Conservation (phyloP, 768 basidiomycete genomes). For the Serendipita sp. region DNA sequence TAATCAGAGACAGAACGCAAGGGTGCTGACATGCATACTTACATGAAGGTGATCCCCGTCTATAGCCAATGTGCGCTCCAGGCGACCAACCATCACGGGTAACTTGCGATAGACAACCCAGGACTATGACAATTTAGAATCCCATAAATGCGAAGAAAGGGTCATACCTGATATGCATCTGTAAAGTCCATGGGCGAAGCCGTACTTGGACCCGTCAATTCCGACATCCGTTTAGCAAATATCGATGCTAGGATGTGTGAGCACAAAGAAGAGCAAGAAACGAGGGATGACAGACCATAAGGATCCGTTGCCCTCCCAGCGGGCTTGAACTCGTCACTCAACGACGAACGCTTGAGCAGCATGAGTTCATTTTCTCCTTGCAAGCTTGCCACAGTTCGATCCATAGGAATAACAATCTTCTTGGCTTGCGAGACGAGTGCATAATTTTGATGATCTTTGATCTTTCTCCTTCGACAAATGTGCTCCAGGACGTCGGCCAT, state of each 20-base stretch:
- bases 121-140: background rate
- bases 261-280: background rate
- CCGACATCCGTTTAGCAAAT: conserved; percentile 65
- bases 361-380: conserved; percentile 74
- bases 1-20: conserved; percentile 1
- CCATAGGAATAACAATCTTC: conserved; percentile 73
- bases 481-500: conserved; percentile 89
- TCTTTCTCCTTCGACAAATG: conserved; percentile 53
- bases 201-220: conserved; percentile 32
- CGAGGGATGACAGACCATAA: conserved; percentile 43
- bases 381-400: conserved; percentile 90
- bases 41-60: conserved; percentile 92
- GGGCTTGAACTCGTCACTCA: conserved; percentile 43
- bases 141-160: background rate
- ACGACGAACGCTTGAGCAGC: conserved; percentile 59
- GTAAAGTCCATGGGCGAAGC: conserved; percentile 55
- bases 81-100: conserved; percentile 81
- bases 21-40: conserved; percentile 14
- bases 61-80: conserved; percentile 81
- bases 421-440: conserved; percentile 48
- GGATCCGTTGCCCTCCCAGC: conserved; percentile 72
- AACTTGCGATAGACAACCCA: conserved; percentile 71
- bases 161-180: conserved; percentile 65
- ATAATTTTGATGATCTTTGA: conserved; percentile 61
- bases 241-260: conserved; percentile 48